Evolutionary conservation across 257 asterid species (phyloP), one percentile per base, ranked within the genome.

Genomic region (Solanum peruvianum): DNA sequence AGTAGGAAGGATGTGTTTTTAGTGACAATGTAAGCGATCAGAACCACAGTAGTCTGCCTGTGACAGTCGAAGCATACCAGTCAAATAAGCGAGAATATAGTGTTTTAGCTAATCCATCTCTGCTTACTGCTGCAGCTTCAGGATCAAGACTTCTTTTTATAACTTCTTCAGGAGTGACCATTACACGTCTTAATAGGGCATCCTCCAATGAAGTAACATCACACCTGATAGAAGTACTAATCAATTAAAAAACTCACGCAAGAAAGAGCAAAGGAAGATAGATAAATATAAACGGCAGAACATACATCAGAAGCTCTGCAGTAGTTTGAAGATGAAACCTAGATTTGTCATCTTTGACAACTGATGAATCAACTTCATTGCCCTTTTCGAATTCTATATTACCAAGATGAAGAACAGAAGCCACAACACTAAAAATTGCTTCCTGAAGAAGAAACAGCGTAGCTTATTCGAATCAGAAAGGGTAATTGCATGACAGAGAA

Each of bases 151-250:
- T 95, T 94, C 97, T 95, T 91, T 97, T 97, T 87, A 95, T 97
- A 90, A 97, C 99, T 92, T 97, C 99, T 93, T 97, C 99, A 70
- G 98, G 99, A 73, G 98, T 95, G 89, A 95, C 97, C 99, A 97
- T 94, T 87, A 96, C 98, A 89, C 99, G 98, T 90, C 94, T 97
- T 91, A 97, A 86, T 87, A 95, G 76, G 86, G 98, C 99, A 91
- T 97, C 99, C 92, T 95, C 95, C 87, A 95, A 88, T 86, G 94
- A 93, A 69, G 60, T 84, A 91, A 76, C 92, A 90, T 95, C 98
- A 85, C 98, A 94, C 99, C 99, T 97, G 80, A 87, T 58, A 89
- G 47, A 77, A 47, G 76, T 62, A 27, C 42, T 86, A 84, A 41
- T 49, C 44, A 87, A 90, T 66, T 88, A 39, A 90, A 81, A 87